phyloP scores from a whole-genome alignment of 2,329 filamentous ascomycete genomes.

The Trichophyton benhamiae region DNA sequence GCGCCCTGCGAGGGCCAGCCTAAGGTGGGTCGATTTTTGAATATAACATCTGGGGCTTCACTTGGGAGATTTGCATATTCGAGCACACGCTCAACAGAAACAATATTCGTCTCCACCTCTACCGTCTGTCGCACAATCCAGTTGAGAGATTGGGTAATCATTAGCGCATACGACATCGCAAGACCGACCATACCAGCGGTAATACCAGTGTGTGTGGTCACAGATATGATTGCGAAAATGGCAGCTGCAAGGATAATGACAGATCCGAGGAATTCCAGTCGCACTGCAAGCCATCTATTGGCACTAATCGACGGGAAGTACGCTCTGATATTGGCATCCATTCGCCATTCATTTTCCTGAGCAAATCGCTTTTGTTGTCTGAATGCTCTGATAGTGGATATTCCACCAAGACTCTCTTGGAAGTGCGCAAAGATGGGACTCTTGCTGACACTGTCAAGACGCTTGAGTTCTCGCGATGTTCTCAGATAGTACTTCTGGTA shows the following conservation, averaged over 20 bases:
- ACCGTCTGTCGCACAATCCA: slow-evolving; percentile 99
- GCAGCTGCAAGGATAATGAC: slow-evolving; percentile 84
- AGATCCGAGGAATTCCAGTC: slow-evolving; percentile 89
- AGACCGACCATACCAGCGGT: slow-evolving; percentile 72
- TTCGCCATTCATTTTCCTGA: slow-evolving; percentile 91
- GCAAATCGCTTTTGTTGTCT: slow-evolving; percentile 77
- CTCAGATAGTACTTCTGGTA: slow-evolving; percentile 96
- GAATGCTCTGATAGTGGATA: slow-evolving; percentile 92
- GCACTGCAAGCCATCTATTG: slow-evolving; percentile 85
- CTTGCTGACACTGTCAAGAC: slow-evolving; percentile 85
- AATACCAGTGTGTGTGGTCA: slow-evolving; percentile 53
- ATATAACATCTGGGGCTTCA: slow-evolving; percentile 88
- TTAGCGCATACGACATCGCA: slow-evolving; percentile 90
- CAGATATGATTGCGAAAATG: slow-evolving; percentile 67
- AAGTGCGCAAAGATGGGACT: slow-evolving; percentile 98
- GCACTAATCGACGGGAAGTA: slow-evolving; percentile 95
- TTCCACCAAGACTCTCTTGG: slow-evolving; percentile 87
- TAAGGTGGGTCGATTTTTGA: slow-evolving; percentile 70
- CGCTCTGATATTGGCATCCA: slow-evolving; percentile 85
- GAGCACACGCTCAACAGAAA: slow-evolving; percentile 91
- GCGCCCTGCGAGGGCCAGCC: slow-evolving; percentile 86
- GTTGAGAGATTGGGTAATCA: slow-evolving; percentile 94
- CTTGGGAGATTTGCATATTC: slow-evolving; percentile 87
- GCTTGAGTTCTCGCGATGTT: slow-evolving; percentile 90
- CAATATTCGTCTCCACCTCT: slow-evolving; percentile 99